phyloP scores from a whole-genome alignment of 192 early-diverging fungal genomes.

The Umbelopsis ramanniana region DNA sequence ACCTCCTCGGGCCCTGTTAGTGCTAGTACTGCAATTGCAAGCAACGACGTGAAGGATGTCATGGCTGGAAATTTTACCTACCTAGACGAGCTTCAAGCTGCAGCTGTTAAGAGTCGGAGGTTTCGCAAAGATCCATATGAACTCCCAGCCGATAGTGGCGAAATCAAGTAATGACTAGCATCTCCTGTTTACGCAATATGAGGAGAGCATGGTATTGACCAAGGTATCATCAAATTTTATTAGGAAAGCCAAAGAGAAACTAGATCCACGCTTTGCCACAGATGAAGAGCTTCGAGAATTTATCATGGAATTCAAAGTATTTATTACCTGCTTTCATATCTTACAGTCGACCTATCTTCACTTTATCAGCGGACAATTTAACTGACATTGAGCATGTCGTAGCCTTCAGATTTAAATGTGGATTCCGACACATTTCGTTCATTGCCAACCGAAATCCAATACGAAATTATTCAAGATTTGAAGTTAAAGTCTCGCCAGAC shows the following conservation, averaged over 20 bases:
- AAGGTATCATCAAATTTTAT: not conserved
- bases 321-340: not conserved
- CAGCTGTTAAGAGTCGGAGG: conserved; percentile 21
- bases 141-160: conserved; percentile 27
- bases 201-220: not conserved
- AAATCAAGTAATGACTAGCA: not conserved
- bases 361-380: conserved; percentile 11
- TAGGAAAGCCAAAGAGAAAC: conserved; percentile 24
- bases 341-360: not conserved
- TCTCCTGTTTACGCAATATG: not conserved
- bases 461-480: conserved; percentile 91
- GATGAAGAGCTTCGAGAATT: conserved; percentile 58
- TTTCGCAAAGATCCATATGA: conserved; percentile 34
- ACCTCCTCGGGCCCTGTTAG: not conserved
- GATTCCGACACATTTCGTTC: conserved; percentile 77
- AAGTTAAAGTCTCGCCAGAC: conserved; percentile 81
- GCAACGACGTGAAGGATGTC: not conserved
- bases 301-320: conserved; percentile 46
- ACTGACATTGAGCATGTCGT: conserved; percentile 33
- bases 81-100: conserved; percentile 46
- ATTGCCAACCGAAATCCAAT: conserved; percentile 83
- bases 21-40: not conserved
- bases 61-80: conserved; percentile 38
- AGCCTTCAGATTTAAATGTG: conserved; percentile 65
- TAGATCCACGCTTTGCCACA: conserved; percentile 61